These are phyloP conservation scores for Polytrichum commune DNA, from an alignment of 225 moss, liverwort and hornwort genomes.

Conservation along the genomic window DNA sequence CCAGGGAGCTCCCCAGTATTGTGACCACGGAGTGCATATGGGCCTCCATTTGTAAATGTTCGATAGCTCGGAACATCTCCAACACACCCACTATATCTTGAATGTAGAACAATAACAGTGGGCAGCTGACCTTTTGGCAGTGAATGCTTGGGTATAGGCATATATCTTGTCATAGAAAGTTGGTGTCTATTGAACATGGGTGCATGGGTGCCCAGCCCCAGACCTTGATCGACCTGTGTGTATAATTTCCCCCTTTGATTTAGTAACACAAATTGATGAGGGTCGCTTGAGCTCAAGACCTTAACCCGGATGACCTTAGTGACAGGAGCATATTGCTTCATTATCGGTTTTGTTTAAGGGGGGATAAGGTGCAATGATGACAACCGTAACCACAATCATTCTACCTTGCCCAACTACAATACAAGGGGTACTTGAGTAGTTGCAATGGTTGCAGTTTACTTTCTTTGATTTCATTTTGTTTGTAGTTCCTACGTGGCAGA, in stretches of 20 bases:
- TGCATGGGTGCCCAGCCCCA: slow-evolving; percentile 43
- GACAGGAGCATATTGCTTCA: too few species aligned
- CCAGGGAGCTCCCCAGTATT: slow-evolving; percentile 59
- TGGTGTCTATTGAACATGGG: slow-evolving; percentile 62
- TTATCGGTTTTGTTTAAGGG: too few species aligned
- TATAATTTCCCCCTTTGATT: not conserved
- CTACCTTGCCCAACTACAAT: too few species aligned
- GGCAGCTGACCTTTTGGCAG: slow-evolving; percentile 25
- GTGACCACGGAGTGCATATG: slow-evolving; percentile 54
- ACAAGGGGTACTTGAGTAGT: too few species aligned
- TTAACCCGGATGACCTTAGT: too few species aligned
- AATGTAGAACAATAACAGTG: slow-evolving; percentile 46
- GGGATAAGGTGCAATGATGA: too few species aligned
- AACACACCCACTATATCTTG: slow-evolving; percentile 57
- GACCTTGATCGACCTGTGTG: slow-evolving; percentile 64
- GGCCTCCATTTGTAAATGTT: slow-evolving; percentile 62
- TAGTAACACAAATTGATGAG: not conserved
- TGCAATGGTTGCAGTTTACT: too few species aligned
- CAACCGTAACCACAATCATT: too few species aligned
- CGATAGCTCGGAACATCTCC: slow-evolving; percentile 58
- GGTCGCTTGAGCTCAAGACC: too few species aligned
- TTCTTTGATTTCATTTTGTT: too few species aligned
- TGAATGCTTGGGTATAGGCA: slow-evolving; percentile 24
- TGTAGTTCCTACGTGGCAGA: too few species aligned
- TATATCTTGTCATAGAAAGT: slow-evolving; percentile 53